Evolutionary conservation across 768 basidiomycete genomes (phyloP), one percentile per base, ranked within the genome.

Genomic region (Mycena rebaudengoi): DNA sequence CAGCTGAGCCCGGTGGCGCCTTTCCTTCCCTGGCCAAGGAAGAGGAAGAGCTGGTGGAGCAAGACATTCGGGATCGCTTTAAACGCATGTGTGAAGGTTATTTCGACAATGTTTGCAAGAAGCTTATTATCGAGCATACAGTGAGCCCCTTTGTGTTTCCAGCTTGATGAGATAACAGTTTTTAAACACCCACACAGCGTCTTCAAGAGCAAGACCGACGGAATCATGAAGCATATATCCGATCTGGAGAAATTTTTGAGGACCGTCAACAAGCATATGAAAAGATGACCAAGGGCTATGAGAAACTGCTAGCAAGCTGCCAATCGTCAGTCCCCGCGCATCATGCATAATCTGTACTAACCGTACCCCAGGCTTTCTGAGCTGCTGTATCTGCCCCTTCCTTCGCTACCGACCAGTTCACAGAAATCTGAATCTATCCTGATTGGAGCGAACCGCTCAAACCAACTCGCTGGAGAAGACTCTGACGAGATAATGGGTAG

Each of bases 211-310:
- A 98, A 78, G 98, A 99, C 75, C 90, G 91, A 65, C 86, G 92
- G 51, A 99, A 99, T 71, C 97, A 99, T 73, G 98, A 99, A 81
- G 98, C 98, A 60, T 99, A 99, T 74, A 99, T 99, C 68, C 94
- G 96, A 30, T 98, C 96, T 3, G 98, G 98, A 26, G 97, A 99
- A 77, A 98, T 99, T 65, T 99, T 99, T 69, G 98, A 99, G 73
- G 98, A 99, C 75, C 88, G 98, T 32, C 97, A 99, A 75, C 96
- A 99, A 76, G 95, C 94, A 11, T 99, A 99, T 74, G 98, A 99
- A 81, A 96, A 95, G 79, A 98, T 99, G 94, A 96, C 95, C 37
- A 95, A 93, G 77, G 86, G 89, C 44, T 98, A 98, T 70, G 98
- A 99, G 78, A 95, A 96, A 62, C 79, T 98, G 23, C 85, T 96